phyloP scores from a whole-genome alignment of 179 eudicot species.

The Carnegiea gigantea region DNA sequence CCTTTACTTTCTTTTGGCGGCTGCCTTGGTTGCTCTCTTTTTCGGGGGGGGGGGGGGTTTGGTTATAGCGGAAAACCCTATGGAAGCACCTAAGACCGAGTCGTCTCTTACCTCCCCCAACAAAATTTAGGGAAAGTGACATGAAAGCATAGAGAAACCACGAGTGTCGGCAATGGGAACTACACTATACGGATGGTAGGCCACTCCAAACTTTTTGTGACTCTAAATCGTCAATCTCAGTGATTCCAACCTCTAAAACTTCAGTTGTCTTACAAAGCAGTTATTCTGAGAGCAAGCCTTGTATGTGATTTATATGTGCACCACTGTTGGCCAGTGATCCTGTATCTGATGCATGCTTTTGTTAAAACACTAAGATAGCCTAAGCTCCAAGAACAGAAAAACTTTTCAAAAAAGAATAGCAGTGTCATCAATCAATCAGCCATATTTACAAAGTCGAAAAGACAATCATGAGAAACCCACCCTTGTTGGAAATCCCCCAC shows the following conservation, averaged over 20 bases:
- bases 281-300: neutral
- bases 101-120: neutral
- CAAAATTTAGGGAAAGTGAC: too few species aligned
- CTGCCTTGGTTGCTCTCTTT: too few species aligned
- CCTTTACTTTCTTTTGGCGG: too few species aligned
- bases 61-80: neutral
- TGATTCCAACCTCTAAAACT: neutral
- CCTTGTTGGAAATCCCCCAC: conserved; percentile 87
- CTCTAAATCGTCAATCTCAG: neutral
- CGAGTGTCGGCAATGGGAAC: neutral
- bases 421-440: neutral
- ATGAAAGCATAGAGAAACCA: neutral
- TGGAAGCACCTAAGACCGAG: neutral
- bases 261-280: neutral
- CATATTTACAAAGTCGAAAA: neutral
- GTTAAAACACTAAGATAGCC: conserved; percentile 9
- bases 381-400: neutral
- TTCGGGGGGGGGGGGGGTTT: too few species aligned
- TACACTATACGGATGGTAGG: neutral
- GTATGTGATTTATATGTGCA: neutral
- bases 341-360: neutral
- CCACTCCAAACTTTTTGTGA: neutral
- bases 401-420: neutral
- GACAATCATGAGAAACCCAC: conserved; percentile 32
- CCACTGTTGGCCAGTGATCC: neutral